phyloP scores from a whole-genome alignment of 2,329 filamentous ascomycete genomes.

The Colletotrichum australisinense region DNA sequence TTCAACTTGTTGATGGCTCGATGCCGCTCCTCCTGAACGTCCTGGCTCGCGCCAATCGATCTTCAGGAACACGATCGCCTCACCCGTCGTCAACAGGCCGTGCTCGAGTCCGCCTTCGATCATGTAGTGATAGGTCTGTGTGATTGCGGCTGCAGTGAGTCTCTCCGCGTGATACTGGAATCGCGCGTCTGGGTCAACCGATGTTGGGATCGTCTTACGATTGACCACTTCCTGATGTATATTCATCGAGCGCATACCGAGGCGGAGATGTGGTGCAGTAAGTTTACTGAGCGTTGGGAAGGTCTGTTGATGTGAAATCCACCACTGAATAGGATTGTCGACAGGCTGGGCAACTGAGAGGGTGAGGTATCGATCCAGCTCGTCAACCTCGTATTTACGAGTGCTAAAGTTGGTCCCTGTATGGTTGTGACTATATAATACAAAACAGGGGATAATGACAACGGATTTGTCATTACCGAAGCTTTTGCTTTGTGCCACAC shows the following conservation, averaged over 20 bases:
- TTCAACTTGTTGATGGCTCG: constrained; percentile 23
- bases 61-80: constrained; percentile 56
- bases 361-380: no score
- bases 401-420: no score
- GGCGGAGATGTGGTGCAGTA: constrained; percentile 51
- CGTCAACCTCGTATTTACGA: no score
- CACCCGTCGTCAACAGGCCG: constrained; percentile 54
- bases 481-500: no score
- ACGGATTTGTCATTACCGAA: no score
- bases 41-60: constrained; percentile 43
- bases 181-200: constrained; percentile 41
- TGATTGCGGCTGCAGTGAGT: constrained; percentile 54
- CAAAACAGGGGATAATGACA: no score
- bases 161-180: constrained; percentile 50
- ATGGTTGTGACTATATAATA: no score
- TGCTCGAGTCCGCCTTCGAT: constrained; percentile 56
- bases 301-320: no score
- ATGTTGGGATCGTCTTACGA: constrained; percentile 41
- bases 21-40: constrained; percentile 41
- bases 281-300: no score
- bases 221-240: constrained; percentile 51
- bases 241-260: constrained; percentile 53
- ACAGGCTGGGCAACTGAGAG: no score
- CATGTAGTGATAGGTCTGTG: constrained; percentile 63
- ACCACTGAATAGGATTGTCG: no score